Conservation (phyloP, 495 filamentous ascomycete genomes). For the Tuber umbilicatum region DNA sequence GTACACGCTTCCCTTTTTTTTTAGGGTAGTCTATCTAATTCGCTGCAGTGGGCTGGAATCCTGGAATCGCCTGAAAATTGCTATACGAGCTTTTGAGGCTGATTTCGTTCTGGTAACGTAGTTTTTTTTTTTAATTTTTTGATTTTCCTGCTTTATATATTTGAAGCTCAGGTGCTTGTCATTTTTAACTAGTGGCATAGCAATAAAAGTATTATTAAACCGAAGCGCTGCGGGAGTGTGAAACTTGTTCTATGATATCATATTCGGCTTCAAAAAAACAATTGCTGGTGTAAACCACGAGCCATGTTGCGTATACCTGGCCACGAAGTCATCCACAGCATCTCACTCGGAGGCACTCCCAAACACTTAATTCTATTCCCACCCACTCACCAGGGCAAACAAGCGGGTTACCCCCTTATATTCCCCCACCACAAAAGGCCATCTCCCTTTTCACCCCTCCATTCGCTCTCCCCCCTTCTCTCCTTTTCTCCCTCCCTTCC, state of each 20-base stretch:
- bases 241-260: background rate
- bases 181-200: background rate
- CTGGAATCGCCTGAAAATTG: background rate
- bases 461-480: background rate
- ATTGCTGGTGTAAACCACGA: background rate
- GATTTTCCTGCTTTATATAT: background rate
- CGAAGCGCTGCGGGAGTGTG: background rate
- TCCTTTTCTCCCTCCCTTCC: background rate
- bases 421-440: background rate
- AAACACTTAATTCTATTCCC: background rate
- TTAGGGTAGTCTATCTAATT: background rate
- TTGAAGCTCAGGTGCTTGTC: background rate
- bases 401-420: background rate
- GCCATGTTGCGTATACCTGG: background rate
- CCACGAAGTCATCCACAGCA: background rate
- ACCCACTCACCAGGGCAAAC: background rate
- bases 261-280: background rate
- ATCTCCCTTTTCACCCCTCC: background rate
- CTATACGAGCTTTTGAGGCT: background rate
- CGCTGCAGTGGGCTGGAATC: background rate
- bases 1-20: background rate
- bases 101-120: background rate
- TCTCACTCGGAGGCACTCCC: background rate
- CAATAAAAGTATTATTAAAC: background rate
- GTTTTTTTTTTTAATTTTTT: no score